Evolutionary conservation across 2,329 filamentous ascomycete species (phyloP), one percentile per base, ranked within the genome.

Genomic region (Pyrenochaeta sp.): DNA sequence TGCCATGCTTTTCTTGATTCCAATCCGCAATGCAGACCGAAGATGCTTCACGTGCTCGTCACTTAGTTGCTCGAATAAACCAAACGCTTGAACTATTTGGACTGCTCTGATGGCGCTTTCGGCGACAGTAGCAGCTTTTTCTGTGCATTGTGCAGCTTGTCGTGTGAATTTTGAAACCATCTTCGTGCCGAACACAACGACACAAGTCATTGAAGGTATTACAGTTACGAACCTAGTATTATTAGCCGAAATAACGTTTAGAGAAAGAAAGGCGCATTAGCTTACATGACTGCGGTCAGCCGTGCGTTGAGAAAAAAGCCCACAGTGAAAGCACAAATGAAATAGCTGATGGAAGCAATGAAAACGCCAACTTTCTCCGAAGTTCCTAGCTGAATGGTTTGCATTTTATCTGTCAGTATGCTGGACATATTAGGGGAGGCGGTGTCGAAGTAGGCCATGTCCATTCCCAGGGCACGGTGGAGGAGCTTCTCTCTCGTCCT

Each of bases 381-480:
- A 14, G 72, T 75, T 4, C 75, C 74, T 7, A 74, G 66, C 43
- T 77, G 73, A n/a, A 76, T 74, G 2, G 66, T 69, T 42, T 76
- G 73, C 14, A 73, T 73, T 49, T 75, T 76, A 30, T 75, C 74
- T 6, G 73, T 76, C 5, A 77, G 61, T 18, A 75, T 67, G 10
- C 65, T 68, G 11, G 76, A 74, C 56, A 81, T 74, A 58, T 81
- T 77, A 14, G 78, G 73, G 24, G 76, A 72, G 47, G 76, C 67
- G 9, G 58, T 65, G 44, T 82, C 79, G 48, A 79, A 78, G 54
- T 77, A 81, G 8, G 76, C 68, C 54, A 79, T 76, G 37, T 81
- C 78, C 58, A 80, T 73, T 20, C 78, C 74, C 15, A 81, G 61
- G 6, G 77, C 71, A 45, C 74, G 74, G 23, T 76, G 63, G 10